Evolutionary conservation across 371 early-diverging fungal species (phyloP), one percentile per base, ranked within the genome.

Genomic region (Actinomucor elegans): DNA sequence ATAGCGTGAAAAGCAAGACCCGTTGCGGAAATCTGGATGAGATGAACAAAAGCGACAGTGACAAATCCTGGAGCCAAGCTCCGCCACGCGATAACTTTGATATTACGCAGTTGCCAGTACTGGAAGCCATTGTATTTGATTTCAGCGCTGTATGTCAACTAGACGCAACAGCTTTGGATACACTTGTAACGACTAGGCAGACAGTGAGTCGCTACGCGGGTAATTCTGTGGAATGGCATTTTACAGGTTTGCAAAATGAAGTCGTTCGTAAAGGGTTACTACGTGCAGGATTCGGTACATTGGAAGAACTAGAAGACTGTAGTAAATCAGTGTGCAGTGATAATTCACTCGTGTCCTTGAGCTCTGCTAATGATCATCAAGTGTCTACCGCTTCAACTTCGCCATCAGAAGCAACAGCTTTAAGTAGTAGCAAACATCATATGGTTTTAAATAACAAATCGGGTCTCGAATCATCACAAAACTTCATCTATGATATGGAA

Each of bases 131-230:
- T 24, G 63, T 94, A 17, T 71, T 94, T 17, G 93, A 93, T 64
- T 81, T 95, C 51, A 67, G 85, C 0, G 81, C 83, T 6, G 92
- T 92, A 21, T 83, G 86, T 37, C 67, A 75, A 18, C 70, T 94
- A 33, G 95, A 94, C 52, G 75, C 85, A 10, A 88, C 92, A 1
- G 94, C 90, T 28, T 52, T 88, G 21, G 90, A 92, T 55, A 77
- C 79, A 17, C 77, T 93, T 15, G 55, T 71, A n/a, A 74, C 71
- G n/a, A 53, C 65, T 1, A 69, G 71, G 4, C 57, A 61, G 1
- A 75, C 78, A 41, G 64, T 76, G 0, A 72, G 75, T 8, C 71
- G 73, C 3, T 71, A 71, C 45, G 48, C 73, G 3, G 69, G 71
- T 11, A 21, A 40, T 20, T n/a, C 56, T 2, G 53, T 66, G 5